Percentiles rank a stretch among this genome's conserved stretches.
Evolutionary conservation across 805 yeast genomes (phyloP).

Genomic region (Naumovozyma dairenensis): DNA sequence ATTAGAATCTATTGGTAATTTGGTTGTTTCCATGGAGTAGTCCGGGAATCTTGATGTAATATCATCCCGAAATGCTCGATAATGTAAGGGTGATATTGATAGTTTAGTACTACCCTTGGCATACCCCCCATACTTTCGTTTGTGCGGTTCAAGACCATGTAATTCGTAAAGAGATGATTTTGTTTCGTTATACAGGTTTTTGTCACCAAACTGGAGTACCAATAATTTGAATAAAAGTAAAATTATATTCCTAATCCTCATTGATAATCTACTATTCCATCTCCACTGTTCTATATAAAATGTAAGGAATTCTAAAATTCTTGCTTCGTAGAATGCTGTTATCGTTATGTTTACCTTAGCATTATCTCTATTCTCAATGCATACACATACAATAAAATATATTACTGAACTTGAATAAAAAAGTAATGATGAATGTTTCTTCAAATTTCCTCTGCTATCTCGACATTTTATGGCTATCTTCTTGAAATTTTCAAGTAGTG

Average conservation of each 20-base stretch:
- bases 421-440: slow-evolving; percentile 12
- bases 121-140: too few relatives aligned
- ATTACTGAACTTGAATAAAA: slow-evolving; percentile 22
- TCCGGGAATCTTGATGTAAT: slow-evolving; percentile 68
- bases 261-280: slow-evolving; percentile 36
- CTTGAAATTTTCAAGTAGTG: slow-evolving; percentile 14
- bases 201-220: slow-evolving; percentile 54
- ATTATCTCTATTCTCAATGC: slow-evolving; percentile 15
- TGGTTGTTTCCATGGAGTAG: slow-evolving; percentile 39
- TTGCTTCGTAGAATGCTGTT: slow-evolving; percentile 8
- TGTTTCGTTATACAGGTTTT: slow-evolving; percentile 30
- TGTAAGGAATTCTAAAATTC: slow-evolving; percentile 37
- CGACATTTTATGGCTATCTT: slow-evolving; percentile 18
- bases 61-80: slow-evolving; percentile 69
- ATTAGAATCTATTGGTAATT: slow-evolving; percentile 38
- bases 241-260: slow-evolving; percentile 49
- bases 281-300: slow-evolving; percentile 57
- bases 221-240: slow-evolving; percentile 44
- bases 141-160: slow-evolving; percentile 28
- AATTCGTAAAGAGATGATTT: slow-evolving; percentile 38
- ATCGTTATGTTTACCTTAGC: slow-evolving; percentile 6
- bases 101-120: slow-evolving; percentile 24
- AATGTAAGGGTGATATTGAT: slow-evolving; percentile 74
- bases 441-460: slow-evolving; percentile 14
- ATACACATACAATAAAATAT: slow-evolving; percentile 14